phyloP scores from a whole-genome alignment of 192 early-diverging fungal species.

The Podila horticola region DNA sequence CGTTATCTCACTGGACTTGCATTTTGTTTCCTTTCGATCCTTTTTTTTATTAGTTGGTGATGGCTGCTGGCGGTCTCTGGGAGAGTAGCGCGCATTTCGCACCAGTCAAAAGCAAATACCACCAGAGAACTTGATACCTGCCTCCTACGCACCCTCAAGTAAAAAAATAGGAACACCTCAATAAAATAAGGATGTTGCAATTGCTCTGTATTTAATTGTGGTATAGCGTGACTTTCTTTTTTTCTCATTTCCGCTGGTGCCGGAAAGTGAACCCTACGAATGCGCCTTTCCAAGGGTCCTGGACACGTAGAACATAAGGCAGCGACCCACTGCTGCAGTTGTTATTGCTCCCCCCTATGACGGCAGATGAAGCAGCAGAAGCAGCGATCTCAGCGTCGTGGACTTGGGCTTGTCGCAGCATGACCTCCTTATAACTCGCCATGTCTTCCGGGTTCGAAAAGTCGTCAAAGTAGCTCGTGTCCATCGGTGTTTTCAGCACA shows the following conservation, averaged over 20 bases:
- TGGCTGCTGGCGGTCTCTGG: too few relatives aligned
- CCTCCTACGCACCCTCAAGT: too few relatives aligned
- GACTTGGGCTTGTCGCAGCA: conserved; percentile 32
- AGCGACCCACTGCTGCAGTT: conserved; percentile 66
- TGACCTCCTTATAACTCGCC: conserved; percentile 67
- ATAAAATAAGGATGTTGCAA: too few relatives aligned
- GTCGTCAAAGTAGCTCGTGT: conserved; percentile 89
- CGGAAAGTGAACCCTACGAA: conserved; percentile 88
- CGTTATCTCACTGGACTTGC: too few relatives aligned
- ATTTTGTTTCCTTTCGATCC: too few relatives aligned
- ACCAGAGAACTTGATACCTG: too few relatives aligned
- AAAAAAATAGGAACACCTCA: too few relatives aligned
- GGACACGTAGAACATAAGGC: conserved; percentile 55
- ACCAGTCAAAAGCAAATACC: too few relatives aligned
- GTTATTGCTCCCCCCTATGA: conserved; percentile 19
- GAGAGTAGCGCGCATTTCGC: too few relatives aligned
- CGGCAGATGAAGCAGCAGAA: conserved; percentile 38
- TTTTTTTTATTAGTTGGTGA: too few relatives aligned
- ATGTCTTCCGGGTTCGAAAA: conserved; percentile 72
- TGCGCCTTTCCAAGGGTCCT: conserved; percentile 80
- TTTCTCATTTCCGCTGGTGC: conserved; percentile 20
- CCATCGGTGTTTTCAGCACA: conserved; percentile 72
- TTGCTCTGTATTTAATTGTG: too few relatives aligned
- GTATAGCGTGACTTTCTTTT: not conserved
- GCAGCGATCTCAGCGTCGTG: conserved; percentile 61